Conservation (phyloP, 139 green algal species). For the Chlorella sp. region DNA sequence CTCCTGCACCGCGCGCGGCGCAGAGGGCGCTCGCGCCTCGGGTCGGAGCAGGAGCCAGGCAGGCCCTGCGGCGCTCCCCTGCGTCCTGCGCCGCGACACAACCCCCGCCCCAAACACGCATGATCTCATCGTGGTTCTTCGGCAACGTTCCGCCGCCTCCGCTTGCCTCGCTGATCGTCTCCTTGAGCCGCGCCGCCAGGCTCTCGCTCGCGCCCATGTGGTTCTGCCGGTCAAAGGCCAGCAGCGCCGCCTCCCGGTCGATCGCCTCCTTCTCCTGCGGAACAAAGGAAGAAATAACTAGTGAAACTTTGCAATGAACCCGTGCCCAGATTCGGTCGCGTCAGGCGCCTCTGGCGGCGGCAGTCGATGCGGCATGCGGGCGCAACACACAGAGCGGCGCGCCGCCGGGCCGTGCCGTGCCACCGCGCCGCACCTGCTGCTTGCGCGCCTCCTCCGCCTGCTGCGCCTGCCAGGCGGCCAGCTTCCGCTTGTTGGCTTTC, state of each 20-base stretch:
- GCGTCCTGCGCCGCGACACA: too few species aligned
- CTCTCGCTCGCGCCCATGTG: conserved; percentile 74
- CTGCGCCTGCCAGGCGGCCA: conserved; percentile 73
- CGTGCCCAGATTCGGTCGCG: too few species aligned
- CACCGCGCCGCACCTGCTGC: conserved; percentile 16
- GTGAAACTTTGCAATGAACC: too few species aligned
- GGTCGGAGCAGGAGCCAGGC: too few species aligned
- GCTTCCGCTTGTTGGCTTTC: conserved; percentile 82
- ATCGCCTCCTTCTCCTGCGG: conserved; percentile 63
- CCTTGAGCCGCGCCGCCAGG: conserved; percentile 20
- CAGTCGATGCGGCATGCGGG: too few species aligned
- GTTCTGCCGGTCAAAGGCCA: conserved; percentile 88
- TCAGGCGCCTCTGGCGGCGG: too few species aligned
- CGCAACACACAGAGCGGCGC: background rate
- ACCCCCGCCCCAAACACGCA: too few species aligned
- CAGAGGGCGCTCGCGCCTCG: too few species aligned
- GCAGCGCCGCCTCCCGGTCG: conserved; percentile 63
- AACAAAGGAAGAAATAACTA: too few species aligned
- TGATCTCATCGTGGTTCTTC: too few species aligned
- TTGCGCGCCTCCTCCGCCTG: conserved; percentile 65
- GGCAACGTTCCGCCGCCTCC: too few species aligned
- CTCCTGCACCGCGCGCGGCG: conserved; percentile 18
- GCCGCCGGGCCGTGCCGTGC: background rate
- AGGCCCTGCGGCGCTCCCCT: too few species aligned
- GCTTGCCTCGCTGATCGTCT: conserved; percentile 32